Conservation (phyloP, 2,329 filamentous ascomycete genomes). For the Cladophialophora yegresii region DNA sequence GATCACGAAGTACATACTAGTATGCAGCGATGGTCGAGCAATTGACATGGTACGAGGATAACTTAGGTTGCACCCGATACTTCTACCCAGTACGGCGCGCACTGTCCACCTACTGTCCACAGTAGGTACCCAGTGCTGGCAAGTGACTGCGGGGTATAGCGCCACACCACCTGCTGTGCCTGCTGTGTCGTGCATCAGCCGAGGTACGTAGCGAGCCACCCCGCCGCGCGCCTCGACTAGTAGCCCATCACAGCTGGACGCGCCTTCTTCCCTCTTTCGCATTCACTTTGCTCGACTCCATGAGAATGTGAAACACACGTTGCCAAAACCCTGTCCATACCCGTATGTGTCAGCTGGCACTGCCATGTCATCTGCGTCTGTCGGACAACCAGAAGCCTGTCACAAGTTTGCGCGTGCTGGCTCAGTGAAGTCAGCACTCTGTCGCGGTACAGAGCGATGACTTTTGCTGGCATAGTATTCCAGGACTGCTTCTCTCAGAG, state of each 20-base stretch:
- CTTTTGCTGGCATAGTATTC: conserved; percentile 24
- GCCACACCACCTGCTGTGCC: too few species aligned
- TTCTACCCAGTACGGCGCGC: too few species aligned
- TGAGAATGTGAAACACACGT: neutral
- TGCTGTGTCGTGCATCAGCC: too few species aligned
- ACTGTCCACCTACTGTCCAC: too few species aligned
- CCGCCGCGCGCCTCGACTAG: neutral
- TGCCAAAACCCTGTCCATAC: neutral
- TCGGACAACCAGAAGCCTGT: neutral
- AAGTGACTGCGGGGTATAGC: too few species aligned
- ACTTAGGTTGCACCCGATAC: too few species aligned
- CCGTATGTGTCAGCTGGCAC: neutral
- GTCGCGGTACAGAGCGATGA: neutral
- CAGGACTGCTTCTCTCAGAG: conserved; percentile 67
- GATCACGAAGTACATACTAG: too few species aligned
- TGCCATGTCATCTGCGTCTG: neutral
- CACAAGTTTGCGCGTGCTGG: conserved; percentile 10
- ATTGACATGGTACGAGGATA: too few species aligned
- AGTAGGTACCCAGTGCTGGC: too few species aligned
- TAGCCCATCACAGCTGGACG: neutral
- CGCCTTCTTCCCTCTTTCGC: neutral
- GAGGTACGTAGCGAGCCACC: too few species aligned
- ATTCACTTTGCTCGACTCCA: neutral
- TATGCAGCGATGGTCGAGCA: too few species aligned
- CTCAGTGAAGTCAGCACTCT: neutral